A percentile compares a stretch with the other conserved stretches of the same genome.
Conservation (phyloP, 805 yeast species). For the Tetrapisispora pingtungensis region DNA sequence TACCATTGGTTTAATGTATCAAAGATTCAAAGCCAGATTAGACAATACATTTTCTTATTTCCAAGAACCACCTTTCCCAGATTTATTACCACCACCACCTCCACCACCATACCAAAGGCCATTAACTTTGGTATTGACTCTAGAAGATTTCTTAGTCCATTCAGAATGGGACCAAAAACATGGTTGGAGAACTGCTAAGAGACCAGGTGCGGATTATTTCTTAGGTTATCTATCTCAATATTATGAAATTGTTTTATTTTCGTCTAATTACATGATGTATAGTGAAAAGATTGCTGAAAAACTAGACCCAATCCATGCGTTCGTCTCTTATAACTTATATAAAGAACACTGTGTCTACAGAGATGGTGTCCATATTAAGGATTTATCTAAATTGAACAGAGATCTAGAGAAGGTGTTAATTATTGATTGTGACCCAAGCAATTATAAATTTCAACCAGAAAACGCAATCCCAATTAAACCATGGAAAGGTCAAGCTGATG, state of each 20-base stretch:
- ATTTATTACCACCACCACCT: conserved; percentile 83
- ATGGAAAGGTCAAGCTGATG: conserved; percentile 85
- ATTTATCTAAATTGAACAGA: conserved; percentile 81
- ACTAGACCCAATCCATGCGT: conserved; percentile 88
- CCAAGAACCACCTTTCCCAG: conserved; percentile 88
- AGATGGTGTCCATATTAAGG: conserved; percentile 86
- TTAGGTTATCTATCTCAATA: conserved; percentile 89
- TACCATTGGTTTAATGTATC: conserved; percentile 52
- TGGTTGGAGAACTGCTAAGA: conserved; percentile 98
- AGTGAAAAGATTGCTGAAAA: conserved; percentile 77
- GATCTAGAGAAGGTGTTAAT: conserved; percentile 73
- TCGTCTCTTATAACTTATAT: conserved; percentile 74
- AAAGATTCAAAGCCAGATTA: conserved; percentile 61
- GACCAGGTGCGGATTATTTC: conserved; percentile 97
- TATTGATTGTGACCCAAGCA: conserved; percentile 66
- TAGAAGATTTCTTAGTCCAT: conserved; percentile 86
- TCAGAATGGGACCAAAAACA: conserved; percentile 83
- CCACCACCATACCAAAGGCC: conserved; percentile 91
- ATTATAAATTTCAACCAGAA: conserved; percentile 78
- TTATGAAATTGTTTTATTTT: conserved; percentile 89
- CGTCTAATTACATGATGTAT: conserved; percentile 75
- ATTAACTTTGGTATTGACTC: conserved; percentile 73
- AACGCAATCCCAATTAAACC: conserved; percentile 78
- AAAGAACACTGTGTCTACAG: conserved; percentile 80
- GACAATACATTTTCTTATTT: conserved; percentile 70